A percentile compares a stretch with the other conserved stretches of the same genome.
These are phyloP conservation scores for Corymbia calophylla DNA, from an alignment of 441 rosid species.

Conservation along the genomic window DNA sequence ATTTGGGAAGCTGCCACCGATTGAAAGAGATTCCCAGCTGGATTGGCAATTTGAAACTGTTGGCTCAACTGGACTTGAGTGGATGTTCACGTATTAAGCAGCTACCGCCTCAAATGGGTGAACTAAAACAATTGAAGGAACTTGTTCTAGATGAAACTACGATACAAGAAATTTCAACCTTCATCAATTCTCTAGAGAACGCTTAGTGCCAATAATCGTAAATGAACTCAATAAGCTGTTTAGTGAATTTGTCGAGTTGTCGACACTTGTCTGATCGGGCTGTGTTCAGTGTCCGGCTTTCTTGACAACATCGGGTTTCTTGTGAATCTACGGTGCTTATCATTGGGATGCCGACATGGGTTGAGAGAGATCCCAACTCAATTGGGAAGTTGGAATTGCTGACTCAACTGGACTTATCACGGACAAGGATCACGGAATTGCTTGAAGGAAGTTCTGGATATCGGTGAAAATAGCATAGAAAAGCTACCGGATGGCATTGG, in stretches of 20 bases:
- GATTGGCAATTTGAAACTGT: not conserved
- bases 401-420: not conserved
- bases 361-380: not conserved
- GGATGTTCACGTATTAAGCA: not conserved
- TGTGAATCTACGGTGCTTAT: not conserved
- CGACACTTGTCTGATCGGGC: fast-evolving
- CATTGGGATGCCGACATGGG: not conserved
- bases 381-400: not conserved
- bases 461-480: not conserved
- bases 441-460: not conserved
- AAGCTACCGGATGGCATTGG: not conserved
- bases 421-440: not conserved
- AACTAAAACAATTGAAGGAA: not conserved
- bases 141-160: not conserved
- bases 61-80: not conserved
- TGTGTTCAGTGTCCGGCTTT: not conserved
- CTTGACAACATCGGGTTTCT: not conserved
- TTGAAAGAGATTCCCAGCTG: not conserved
- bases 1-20: not conserved
- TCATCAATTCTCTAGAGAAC: not conserved
- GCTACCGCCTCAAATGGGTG: not conserved
- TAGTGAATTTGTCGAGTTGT: not conserved
- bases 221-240: not conserved
- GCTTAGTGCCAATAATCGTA: not conserved
- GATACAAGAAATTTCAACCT: not conserved